A percentile compares a stretch with the other conserved stretches of the same genome.
Evolutionary conservation across 306 rosid genomes (phyloP).

Genomic region (Carpinus viminea): DNA sequence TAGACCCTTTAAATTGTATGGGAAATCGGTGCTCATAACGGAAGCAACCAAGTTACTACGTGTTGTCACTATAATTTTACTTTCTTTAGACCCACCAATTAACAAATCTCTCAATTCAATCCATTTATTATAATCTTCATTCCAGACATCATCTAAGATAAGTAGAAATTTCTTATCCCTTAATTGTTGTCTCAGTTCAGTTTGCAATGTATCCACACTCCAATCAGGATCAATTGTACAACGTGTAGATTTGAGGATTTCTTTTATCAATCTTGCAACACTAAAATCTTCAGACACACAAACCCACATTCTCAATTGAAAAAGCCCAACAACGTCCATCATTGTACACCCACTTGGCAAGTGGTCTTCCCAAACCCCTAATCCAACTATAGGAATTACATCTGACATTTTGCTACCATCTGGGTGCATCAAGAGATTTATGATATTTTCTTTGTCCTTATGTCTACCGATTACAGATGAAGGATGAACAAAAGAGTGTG

Average conservation of each 20-base stretch:
- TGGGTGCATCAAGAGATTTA: no score
- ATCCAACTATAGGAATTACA: no score
- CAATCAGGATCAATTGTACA: no score
- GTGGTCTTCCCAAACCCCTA: no score
- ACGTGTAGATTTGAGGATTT: no score
- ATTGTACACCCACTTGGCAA: constrained; percentile 15
- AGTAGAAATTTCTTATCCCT: background rate
- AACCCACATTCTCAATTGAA: constrained; percentile 1
- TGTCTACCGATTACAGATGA: no score
- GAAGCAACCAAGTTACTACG: background rate
- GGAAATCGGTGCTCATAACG: background rate
- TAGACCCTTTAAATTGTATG: background rate
- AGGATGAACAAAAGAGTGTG: no score
- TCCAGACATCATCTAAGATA: constrained; percentile 9
- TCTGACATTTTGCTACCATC: no score
- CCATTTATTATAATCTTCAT: background rate
- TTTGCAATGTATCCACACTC: no score
- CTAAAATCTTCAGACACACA: background rate
- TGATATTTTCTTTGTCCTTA: no score
- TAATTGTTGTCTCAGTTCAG: no score
- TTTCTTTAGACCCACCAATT: background rate
- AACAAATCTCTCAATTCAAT: background rate
- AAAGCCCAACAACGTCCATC: constrained; percentile 2
- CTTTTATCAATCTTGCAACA: no score
- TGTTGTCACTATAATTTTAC: background rate